These are phyloP conservation scores for Cyberlindnera maclurae DNA, from an alignment of 805 yeast species.

Conservation along the genomic window DNA sequence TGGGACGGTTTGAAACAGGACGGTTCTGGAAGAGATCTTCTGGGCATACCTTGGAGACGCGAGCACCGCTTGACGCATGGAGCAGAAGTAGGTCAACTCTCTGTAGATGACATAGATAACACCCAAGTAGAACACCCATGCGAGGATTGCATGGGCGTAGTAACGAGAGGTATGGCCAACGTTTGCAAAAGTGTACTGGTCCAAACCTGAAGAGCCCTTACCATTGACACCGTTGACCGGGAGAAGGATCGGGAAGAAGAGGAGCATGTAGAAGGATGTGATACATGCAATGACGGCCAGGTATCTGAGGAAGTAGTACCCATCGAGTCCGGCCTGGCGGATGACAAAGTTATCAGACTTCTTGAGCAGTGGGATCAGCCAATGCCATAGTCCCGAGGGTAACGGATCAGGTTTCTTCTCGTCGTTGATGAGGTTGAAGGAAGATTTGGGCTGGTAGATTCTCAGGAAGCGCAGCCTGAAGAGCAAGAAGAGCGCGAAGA, in stretches of 20 bases:
- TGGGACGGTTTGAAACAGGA: slow-evolving; percentile 80
- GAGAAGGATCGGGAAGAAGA: slow-evolving; percentile 62
- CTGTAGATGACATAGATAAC: slow-evolving; percentile 71
- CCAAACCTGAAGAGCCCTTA: slow-evolving; percentile 56
- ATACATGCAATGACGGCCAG: slow-evolving; percentile 47
- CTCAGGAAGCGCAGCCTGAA: slow-evolving; percentile 60
- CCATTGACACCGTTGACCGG: slow-evolving; percentile 78
- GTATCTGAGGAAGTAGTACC: slow-evolving; percentile 83
- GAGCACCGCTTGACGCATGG: slow-evolving; percentile 68
- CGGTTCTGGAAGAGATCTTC: slow-evolving; percentile 70
- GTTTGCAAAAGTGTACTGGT: slow-evolving; percentile 72
- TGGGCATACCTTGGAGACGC: slow-evolving; percentile 77
- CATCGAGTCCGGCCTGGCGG: slow-evolving; percentile 89
- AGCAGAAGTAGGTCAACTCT: slow-evolving; percentile 71
- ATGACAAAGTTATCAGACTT: slow-evolving; percentile 72
- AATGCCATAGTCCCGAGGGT: slow-evolving; percentile 57
- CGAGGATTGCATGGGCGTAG: slow-evolving; percentile 78
- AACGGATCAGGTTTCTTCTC: slow-evolving; percentile 68
- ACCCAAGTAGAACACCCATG: slow-evolving; percentile 72
- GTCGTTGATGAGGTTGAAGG: slow-evolving; percentile 49
- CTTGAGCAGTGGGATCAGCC: slow-evolving; percentile 59
- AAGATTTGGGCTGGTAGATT: slow-evolving; percentile 79
- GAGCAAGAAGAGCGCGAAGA: slow-evolving; percentile 54
- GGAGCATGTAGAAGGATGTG: slow-evolving; percentile 46
- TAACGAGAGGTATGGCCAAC: slow-evolving; percentile 53